Evolutionary conservation across 495 filamentous ascomycete genomes (phyloP), one percentile per base, ranked within the genome.

Genomic region (Astrothelium subdiscretum): DNA sequence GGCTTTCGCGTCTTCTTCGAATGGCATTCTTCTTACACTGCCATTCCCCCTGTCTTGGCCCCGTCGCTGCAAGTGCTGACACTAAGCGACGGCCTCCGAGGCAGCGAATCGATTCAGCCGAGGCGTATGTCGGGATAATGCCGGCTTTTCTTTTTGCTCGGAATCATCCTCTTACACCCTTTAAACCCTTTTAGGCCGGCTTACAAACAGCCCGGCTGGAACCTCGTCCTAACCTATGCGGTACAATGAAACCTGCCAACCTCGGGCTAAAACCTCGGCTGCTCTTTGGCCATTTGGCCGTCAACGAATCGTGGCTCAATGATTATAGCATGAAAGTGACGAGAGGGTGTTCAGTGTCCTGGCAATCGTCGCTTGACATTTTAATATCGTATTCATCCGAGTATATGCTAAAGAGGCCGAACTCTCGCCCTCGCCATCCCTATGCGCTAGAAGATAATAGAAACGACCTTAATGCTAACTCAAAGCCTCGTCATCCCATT

Each of bases 401-500:
- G n/a, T n/a, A n/a, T n/a, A 38, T 38, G 35, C 35, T 8, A 38
- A 38, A 38, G 8, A 38, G 8, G 35, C 35, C 15, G 15, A 38
- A 38, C 8, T n/a, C n/a, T n/a, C n/a, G 35, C 8, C 35, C 15
- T 15, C 35, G 8, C 0, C 15, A 38, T 38, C 35, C 35, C 35
- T 8, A 38, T 38, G 35, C 35, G 15, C 8, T 15, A 8, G 15
- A 38, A 15, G 15, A 38, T 38, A 32, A 59, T 59, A 0, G 24
- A 10, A 31, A 59, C 15, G 35, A 8, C 35, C 35, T 15, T 8
- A 15, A 6, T 15, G 8, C 15, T 13, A 38, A 1, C 20, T 54
- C 24, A 54, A 29, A 29, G 48, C 48, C 48, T 54, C 48, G 15
- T 68, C 65, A 32, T 65, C 62, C 70, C 65, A 70, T 22, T 60